A percentile compares a stretch with the other conserved stretches of the same genome.
Conservation (phyloP, 2,329 filamentous ascomycete genomes). For the Claviceps sp. region DNA sequence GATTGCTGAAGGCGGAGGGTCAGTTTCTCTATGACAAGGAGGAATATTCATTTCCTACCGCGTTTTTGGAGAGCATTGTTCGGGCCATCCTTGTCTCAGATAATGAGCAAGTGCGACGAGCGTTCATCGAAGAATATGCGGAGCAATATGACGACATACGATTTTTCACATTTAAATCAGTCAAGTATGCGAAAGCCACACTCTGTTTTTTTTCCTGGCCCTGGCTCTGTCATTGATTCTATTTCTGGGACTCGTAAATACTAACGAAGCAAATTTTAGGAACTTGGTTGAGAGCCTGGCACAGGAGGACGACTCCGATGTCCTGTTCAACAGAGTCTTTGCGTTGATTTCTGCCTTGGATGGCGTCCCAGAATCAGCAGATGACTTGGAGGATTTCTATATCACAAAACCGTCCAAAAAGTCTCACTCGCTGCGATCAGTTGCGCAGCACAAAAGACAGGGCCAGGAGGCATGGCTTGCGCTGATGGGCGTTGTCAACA, state of each 20-base stretch:
- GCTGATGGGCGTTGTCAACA: conserved; percentile 54
- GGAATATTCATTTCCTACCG: conserved; percentile 55
- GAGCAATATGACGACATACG: conserved; percentile 73
- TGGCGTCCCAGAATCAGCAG: conserved; percentile 51
- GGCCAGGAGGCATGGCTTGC: conserved; percentile 81
- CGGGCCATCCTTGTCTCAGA: conserved; percentile 44
- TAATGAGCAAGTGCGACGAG: conserved; percentile 47
- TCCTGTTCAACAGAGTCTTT: conserved; percentile 42
- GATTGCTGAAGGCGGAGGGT: conserved; percentile 67
- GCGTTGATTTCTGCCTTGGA: conserved; percentile 54
- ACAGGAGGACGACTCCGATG: conserved; percentile 10
- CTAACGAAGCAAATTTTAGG: conserved; percentile 9
- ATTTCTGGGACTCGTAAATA: background rate
- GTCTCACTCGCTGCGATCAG: conserved; percentile 50
- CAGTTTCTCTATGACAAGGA: conserved; percentile 46
- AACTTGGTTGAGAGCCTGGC: conserved; percentile 13
- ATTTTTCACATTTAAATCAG: conserved; percentile 64
- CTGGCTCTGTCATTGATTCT: background rate
- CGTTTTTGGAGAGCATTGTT: conserved; percentile 53
- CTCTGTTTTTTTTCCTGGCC: background rate
- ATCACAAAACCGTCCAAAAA: conserved; percentile 50
- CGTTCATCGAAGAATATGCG: conserved; percentile 67
- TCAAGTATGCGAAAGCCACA: conserved; percentile 40
- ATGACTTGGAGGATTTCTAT: conserved; percentile 59
- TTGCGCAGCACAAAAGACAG: conserved; percentile 60